Conservation (phyloP, 306 rosid genomes). For the Cajanus cajan region DNA sequence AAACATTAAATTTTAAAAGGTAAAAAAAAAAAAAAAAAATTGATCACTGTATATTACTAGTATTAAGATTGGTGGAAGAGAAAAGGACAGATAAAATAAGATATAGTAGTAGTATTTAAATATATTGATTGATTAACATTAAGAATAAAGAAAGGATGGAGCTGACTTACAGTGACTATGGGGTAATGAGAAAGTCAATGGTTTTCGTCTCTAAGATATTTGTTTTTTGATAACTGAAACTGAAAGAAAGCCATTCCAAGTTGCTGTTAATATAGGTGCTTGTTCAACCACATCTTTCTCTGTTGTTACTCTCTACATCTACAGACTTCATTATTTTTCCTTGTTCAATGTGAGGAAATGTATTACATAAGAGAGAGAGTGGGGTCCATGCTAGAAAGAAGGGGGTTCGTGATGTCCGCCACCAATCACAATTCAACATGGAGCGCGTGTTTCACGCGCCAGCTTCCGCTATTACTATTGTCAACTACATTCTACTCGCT, state of each 20-base stretch:
- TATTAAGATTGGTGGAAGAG: conserved; percentile 37
- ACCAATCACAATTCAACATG: conserved; percentile 10
- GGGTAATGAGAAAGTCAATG: conserved; percentile 47
- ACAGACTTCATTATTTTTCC: background rate
- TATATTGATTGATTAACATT: background rate
- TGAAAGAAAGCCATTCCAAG: background rate
- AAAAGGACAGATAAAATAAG: conserved; percentile 43
- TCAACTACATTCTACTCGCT: conserved; percentile 12
- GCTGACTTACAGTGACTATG: conserved; percentile 46
- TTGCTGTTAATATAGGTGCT: background rate
- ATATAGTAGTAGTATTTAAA: background rate
- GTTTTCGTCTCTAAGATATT: background rate
- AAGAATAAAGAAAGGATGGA: conserved; percentile 26
- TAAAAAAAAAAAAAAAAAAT: background rate
- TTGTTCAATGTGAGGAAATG: background rate
- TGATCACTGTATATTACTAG: background rate
- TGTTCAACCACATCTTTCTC: conserved; percentile 25
- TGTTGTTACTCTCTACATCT: background rate
- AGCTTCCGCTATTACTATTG: background rate
- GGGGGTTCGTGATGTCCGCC: conserved; percentile 50
- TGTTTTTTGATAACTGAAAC: background rate
- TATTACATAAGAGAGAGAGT: background rate
- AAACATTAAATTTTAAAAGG: conserved; percentile 13
- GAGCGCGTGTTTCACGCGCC: conserved; percentile 29
- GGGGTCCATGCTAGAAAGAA: conserved; percentile 34